These are phyloP conservation scores for Mucor velutinosus DNA, from an alignment of 371 early-diverging fungal genomes.

Conservation along the genomic window DNA sequence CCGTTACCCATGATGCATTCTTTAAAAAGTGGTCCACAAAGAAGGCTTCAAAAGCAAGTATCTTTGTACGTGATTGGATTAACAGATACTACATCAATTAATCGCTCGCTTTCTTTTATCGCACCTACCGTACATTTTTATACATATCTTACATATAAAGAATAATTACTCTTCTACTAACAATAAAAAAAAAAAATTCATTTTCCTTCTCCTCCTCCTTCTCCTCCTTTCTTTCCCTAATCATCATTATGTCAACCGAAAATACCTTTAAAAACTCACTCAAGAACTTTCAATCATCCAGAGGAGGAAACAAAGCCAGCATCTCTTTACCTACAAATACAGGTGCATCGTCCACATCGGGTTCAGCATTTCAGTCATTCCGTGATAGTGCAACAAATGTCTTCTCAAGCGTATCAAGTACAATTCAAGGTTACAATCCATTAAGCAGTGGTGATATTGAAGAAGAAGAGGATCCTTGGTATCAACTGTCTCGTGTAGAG, in stretches of 20 bases:
- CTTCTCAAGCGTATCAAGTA: constrained; percentile 42
- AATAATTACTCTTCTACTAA: not conserved
- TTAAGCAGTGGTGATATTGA: constrained; percentile 32
- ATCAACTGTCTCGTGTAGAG: constrained; percentile 54
- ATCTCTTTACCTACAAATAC: constrained; percentile 31
- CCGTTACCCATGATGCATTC: constrained; percentile 63
- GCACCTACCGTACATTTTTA: not conserved
- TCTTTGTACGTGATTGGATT: constrained; percentile 71
- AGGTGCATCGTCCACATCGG: constrained; percentile 2
- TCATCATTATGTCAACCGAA: constrained; percentile 33
- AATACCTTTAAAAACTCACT: constrained; percentile 45
- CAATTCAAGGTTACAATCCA: constrained; percentile 53
- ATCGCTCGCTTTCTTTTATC: not conserved
- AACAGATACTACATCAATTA: constrained; percentile 31
- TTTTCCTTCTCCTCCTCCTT: not conserved
- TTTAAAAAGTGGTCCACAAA: constrained; percentile 82
- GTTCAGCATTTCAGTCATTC: constrained; percentile 31
- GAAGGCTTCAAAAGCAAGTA: constrained; percentile 75
- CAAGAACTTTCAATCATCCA: constrained; percentile 40
- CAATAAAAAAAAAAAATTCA: not conserved
- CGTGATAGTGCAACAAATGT: constrained; percentile 40
- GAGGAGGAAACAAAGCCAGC: constrained; percentile 10
- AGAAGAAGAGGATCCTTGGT: constrained; percentile 56
- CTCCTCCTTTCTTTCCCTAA: not conserved
- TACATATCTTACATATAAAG: not conserved